A percentile compares a stretch with the other conserved stretches of the same genome.
Conservation (phyloP, 768 basidiomycete species). For the Dictyophora rubrovolvata region DNA sequence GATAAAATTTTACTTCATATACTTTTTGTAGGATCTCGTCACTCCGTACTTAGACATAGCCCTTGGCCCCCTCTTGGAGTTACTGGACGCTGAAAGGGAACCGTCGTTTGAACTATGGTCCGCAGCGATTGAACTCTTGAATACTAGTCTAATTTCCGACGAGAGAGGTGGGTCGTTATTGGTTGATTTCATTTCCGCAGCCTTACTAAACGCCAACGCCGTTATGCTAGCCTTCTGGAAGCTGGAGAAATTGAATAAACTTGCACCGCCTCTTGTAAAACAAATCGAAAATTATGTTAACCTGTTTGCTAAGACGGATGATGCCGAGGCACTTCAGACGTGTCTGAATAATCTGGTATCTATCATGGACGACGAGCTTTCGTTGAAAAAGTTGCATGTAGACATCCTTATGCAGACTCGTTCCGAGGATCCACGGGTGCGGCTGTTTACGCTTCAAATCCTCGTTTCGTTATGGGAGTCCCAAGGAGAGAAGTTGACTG, state of each 20-base stretch:
- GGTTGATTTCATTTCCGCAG: background rate
- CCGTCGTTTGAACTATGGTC: slow-evolving; percentile 48
- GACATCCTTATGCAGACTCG: slow-evolving; percentile 83
- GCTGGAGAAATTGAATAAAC: slow-evolving; percentile 61
- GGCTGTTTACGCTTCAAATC: slow-evolving; percentile 60
- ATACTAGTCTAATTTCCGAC: slow-evolving; percentile 64
- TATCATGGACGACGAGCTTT: slow-evolving; percentile 39
- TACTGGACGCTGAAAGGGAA: slow-evolving; percentile 33
- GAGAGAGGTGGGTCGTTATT: slow-evolving; percentile 54
- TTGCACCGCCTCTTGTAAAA: slow-evolving; percentile 47
- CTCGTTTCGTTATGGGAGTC: slow-evolving; percentile 65
- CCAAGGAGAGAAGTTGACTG: slow-evolving; percentile 66
- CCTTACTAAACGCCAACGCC: background rate
- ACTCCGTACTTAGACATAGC: slow-evolving; percentile 83
- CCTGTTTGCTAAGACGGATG: slow-evolving; percentile 26
- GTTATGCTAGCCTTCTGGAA: slow-evolving; percentile 77
- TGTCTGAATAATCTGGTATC: slow-evolving; percentile 48
- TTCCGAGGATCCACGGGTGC: slow-evolving; percentile 62
- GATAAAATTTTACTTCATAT: background rate
- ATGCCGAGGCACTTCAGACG: slow-evolving; percentile 18
- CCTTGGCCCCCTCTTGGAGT: slow-evolving; percentile 53
- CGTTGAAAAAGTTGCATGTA: slow-evolving; percentile 76
- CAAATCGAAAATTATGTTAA: slow-evolving; percentile 50
- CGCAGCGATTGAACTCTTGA: slow-evolving; percentile 47
- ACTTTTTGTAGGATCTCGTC: slow-evolving; percentile 57